Percentiles rank a stretch among this genome's conserved stretches.
Evolutionary conservation across 345 rosid genomes (phyloP).

Genomic region (Laguncularia racemosa): DNA sequence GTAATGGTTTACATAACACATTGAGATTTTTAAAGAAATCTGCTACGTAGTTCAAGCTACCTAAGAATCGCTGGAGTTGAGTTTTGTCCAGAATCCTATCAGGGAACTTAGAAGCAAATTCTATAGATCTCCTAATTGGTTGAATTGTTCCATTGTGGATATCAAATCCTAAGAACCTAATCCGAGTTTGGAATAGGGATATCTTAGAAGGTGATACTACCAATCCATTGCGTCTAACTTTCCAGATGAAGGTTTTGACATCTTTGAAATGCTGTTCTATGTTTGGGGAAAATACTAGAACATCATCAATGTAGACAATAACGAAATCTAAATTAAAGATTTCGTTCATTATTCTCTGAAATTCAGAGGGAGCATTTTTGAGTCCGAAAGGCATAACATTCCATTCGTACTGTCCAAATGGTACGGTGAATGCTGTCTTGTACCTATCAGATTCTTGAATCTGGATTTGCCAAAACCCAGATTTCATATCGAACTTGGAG

Average conservation of each 20-base stretch:
- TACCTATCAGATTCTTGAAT: too few species aligned
- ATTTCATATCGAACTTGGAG: too few species aligned
- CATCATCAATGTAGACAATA: too few species aligned
- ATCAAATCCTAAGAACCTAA: neutral
- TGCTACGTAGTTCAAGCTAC: neutral
- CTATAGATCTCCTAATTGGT: neutral
- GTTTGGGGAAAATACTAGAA: too few species aligned
- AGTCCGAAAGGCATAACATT: too few species aligned
- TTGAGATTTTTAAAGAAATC: neutral
- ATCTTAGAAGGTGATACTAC: neutral
- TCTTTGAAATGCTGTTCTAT: too few species aligned
- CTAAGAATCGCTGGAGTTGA: neutral
- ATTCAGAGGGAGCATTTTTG: too few species aligned
- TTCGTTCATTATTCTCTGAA: too few species aligned
- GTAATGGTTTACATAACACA: neutral
- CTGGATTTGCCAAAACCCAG: too few species aligned
- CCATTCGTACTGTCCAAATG: too few species aligned
- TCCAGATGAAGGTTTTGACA: neutral
- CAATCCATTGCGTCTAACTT: neutral
- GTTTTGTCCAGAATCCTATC: slow-evolving; percentile 1
- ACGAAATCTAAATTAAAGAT: too few species aligned
- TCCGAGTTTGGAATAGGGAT: neutral
- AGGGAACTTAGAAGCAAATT: neutral
- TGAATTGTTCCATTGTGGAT: neutral
- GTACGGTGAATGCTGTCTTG: too few species aligned